These are phyloP conservation scores for Arxiozyma bovina DNA, from an alignment of 1,139 yeast species.

Conservation along the genomic window DNA sequence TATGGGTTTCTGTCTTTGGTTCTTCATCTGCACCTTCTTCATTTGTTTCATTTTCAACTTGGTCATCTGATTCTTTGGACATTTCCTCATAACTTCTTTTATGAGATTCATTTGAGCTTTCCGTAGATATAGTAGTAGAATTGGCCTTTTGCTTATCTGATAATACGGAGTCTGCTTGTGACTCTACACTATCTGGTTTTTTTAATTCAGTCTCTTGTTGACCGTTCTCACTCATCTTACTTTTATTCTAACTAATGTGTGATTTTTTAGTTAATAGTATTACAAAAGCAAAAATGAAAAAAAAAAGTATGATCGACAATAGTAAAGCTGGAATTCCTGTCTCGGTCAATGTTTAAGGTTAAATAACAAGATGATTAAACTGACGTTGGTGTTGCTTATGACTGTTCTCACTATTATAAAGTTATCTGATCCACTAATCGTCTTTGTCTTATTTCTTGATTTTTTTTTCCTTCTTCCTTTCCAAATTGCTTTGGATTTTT, in stretches of 20 bases:
- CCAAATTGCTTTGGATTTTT: neutral
- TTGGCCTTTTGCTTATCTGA: neutral
- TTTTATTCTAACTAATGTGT: too few species aligned
- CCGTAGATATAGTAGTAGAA: neutral
- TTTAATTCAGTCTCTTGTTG: neutral
- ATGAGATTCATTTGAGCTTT: neutral
- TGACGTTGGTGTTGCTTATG: too few species aligned
- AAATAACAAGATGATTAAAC: too few species aligned
- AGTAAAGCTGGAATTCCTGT: neutral
- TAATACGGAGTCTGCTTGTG: neutral
- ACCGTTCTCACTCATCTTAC: neutral
- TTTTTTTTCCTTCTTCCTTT: neutral
- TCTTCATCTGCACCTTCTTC: neutral
- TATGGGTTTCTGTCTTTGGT: neutral
- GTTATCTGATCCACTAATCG: neutral
- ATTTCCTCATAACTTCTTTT: neutral
- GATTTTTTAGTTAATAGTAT: too few species aligned
- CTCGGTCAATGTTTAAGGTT: neutral
- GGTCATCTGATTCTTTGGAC: neutral
- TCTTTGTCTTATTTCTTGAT: neutral
- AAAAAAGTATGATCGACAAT: too few species aligned
- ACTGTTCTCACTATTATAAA: neutral
- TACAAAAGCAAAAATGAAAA: too few species aligned
- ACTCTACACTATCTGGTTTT: neutral
- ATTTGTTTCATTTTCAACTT: neutral